Percentiles rank a stretch among this genome's conserved stretches.
These are phyloP conservation scores for Suhomyces sp. DNA, from an alignment of 805 yeast species.

Conservation along the genomic window DNA sequence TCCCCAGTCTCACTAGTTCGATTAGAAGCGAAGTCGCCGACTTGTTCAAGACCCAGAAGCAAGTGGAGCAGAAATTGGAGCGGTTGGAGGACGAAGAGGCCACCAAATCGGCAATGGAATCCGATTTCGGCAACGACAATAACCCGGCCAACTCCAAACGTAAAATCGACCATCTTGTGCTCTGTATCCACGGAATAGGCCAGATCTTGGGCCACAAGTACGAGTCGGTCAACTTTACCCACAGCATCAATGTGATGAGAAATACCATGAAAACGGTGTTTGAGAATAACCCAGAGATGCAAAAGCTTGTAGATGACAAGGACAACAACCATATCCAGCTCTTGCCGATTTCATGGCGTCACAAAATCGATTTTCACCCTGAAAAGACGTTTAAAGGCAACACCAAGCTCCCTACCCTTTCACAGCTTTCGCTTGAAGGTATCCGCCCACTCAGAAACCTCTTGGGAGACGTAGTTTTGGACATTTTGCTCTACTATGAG, in stretches of 20 bases:
- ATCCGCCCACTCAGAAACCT: constrained; percentile 72
- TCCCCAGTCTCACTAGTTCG: constrained; percentile 32
- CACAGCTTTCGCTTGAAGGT: constrained; percentile 74
- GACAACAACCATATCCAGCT: constrained; percentile 63
- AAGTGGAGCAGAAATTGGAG: background rate
- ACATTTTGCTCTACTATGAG: constrained; percentile 73
- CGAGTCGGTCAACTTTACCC: constrained; percentile 83
- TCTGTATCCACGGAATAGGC: constrained; percentile 96
- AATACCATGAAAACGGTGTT: constrained; percentile 53
- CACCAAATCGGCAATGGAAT: constrained; percentile 44
- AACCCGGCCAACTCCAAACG: constrained; percentile 20
- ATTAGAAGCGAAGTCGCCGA: constrained; percentile 27
- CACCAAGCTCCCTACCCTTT: constrained; percentile 54
- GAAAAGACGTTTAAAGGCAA: constrained; percentile 36
- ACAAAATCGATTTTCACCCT: constrained; percentile 62
- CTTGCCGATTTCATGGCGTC: constrained; percentile 90
- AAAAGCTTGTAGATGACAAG: constrained; percentile 22
- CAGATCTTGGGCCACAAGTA: constrained; percentile 77
- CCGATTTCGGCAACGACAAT: constrained; percentile 45
- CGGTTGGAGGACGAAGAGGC: constrained; percentile 17
- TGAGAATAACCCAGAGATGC: constrained; percentile 36
- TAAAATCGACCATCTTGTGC: constrained; percentile 59
- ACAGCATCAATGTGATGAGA: constrained; percentile 69
- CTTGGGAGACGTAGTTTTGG: constrained; percentile 84
- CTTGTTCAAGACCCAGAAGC: constrained; percentile 16